Conservation (phyloP, 1,284 basidiomycete species). For the Cryptococcus depauperatus region DNA sequence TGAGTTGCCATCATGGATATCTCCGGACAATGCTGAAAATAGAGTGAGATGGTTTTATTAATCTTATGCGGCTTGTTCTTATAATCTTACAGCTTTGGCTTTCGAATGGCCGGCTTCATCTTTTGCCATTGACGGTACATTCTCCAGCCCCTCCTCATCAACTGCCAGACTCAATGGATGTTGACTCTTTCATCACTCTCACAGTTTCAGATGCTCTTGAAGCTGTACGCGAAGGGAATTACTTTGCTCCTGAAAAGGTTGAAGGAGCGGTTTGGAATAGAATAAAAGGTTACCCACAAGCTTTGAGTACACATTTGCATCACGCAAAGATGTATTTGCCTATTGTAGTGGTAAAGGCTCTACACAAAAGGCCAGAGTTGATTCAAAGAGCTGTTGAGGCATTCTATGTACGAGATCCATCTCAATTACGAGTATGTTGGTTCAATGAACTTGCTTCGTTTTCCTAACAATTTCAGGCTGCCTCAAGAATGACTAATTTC, state of each 20-base stretch:
- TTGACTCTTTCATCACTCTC: conserved; percentile 11
- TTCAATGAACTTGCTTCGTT: conserved; percentile 32
- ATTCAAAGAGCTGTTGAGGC: conserved; percentile 78
- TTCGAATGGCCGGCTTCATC: conserved; percentile 67
- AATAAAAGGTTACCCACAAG: conserved; percentile 63
- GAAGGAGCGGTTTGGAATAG: conserved; percentile 60
- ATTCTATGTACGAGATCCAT: conserved; percentile 85
- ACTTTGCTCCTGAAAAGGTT: conserved; percentile 52
- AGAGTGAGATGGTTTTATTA: conserved; percentile 56
- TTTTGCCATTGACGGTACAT: conserved; percentile 67
- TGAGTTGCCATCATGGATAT: conserved; percentile 79
- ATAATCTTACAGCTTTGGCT: conserved; percentile 70
- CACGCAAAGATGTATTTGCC: conserved; percentile 72
- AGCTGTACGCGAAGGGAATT: conserved; percentile 48
- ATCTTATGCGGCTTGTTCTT: conserved; percentile 30
- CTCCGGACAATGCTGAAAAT: conserved; percentile 80
- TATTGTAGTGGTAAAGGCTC: conserved; percentile 62
- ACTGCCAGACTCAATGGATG: conserved; percentile 51
- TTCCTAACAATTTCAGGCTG: conserved; percentile 51
- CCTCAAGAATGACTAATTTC: conserved; percentile 79
- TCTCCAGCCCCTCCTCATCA: conserved; percentile 57
- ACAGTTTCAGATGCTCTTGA: conserved; percentile 54
- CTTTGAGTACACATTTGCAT: conserved; percentile 66
- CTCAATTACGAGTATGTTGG: conserved; percentile 78
- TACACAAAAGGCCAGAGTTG: conserved; percentile 59